Percentiles rank a stretch among this genome's conserved stretches.
Evolutionary conservation across 2,329 filamentous ascomycete species (phyloP).

Genomic region (Pyricularia pennisetigena): DNA sequence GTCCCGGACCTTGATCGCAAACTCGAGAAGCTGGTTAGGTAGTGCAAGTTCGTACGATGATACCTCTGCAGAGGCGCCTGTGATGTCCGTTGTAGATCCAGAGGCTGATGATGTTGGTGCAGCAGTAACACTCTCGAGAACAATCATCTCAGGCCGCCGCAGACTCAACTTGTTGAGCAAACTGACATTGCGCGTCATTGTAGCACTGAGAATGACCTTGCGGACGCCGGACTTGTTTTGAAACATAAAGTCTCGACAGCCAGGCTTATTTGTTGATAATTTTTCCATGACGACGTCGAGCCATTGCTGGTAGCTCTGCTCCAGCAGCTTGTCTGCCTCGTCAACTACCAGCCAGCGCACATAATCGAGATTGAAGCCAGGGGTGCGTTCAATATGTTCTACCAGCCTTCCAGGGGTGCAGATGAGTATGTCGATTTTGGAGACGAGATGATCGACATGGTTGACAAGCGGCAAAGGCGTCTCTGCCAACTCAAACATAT

Average conservation of each 20-base stretch:
- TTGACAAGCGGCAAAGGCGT: constrained; percentile 32
- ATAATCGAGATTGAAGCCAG: constrained; percentile 68
- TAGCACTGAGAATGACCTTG: constrained; percentile 85
- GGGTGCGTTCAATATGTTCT: constrained; percentile 78
- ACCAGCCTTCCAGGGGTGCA: constrained; percentile 88
- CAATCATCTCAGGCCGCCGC: constrained; percentile 62
- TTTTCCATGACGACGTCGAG: constrained; percentile 59
- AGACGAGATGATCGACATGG: constrained; percentile 55
- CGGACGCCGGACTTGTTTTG: constrained; percentile 47
- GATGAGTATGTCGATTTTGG: constrained; percentile 78
- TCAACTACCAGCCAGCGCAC: constrained; percentile 87
- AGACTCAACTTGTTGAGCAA: constrained; percentile 67
- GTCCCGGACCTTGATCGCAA: constrained; percentile 58
- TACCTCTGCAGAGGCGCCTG: constrained; percentile 16
- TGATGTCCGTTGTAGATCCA: constrained; percentile 23
- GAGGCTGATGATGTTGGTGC: not conserved
- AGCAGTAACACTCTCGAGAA: constrained; percentile 45
- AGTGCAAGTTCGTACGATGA: constrained; percentile 35
- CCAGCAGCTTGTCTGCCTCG: constrained; percentile 84
- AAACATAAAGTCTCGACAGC: constrained; percentile 42
- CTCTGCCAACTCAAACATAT: constrained; percentile 24
- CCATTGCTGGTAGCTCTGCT: constrained; percentile 92
- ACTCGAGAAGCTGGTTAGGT: constrained; percentile 54
- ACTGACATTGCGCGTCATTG: constrained; percentile 79
- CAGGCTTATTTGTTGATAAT: constrained; percentile 36